Evolutionary conservation across 2,329 filamentous ascomycete species (phyloP).

Genomic region (Pseudogymnoascus sp.): DNA sequence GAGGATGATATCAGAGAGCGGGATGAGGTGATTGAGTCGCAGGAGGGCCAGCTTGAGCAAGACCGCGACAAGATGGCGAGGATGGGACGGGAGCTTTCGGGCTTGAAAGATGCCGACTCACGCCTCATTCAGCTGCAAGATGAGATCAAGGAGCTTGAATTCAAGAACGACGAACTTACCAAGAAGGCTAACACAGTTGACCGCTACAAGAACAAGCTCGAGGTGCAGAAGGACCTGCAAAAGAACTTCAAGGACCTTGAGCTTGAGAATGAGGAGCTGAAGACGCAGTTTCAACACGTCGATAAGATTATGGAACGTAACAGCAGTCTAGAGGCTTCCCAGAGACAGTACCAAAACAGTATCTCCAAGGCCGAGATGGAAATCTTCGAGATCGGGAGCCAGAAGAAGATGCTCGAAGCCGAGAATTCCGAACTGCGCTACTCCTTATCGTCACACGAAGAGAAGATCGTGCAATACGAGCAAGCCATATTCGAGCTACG

Average conservation of each 20-base stretch:
- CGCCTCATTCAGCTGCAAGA: conserved; percentile 48
- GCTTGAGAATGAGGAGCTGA: conserved; percentile 46
- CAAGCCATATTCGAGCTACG: conserved; percentile 45
- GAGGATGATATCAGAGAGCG: conserved; percentile 55
- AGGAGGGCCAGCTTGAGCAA: conserved; percentile 58
- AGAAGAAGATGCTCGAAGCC: conserved; percentile 40
- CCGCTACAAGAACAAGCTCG: conserved; percentile 55
- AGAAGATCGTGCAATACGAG: conserved; percentile 37
- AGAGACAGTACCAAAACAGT: conserved; percentile 32
- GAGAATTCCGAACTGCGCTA: conserved; percentile 30
- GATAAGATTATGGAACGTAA: conserved; percentile 26
- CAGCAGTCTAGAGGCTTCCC: conserved; percentile 27
- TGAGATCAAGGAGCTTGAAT: conserved; percentile 51
- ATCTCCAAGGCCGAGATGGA: conserved; percentile 29
- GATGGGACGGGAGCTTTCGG: conserved; percentile 41
- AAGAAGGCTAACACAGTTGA: conserved; percentile 58
- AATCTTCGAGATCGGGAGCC: conserved; percentile 30
- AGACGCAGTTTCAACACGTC: conserved; percentile 37
- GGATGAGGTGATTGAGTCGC: conserved; percentile 61
- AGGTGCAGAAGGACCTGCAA: conserved; percentile 46
- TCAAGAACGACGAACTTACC: conserved; percentile 49
- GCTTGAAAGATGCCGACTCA: conserved; percentile 38
- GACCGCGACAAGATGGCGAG: conserved; percentile 36
- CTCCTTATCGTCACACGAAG: conserved; percentile 27
- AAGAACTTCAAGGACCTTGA: conserved; percentile 48